phyloP scores from a whole-genome alignment of 73 alveolate genomes.

The Paramecium bursaria region DNA sequence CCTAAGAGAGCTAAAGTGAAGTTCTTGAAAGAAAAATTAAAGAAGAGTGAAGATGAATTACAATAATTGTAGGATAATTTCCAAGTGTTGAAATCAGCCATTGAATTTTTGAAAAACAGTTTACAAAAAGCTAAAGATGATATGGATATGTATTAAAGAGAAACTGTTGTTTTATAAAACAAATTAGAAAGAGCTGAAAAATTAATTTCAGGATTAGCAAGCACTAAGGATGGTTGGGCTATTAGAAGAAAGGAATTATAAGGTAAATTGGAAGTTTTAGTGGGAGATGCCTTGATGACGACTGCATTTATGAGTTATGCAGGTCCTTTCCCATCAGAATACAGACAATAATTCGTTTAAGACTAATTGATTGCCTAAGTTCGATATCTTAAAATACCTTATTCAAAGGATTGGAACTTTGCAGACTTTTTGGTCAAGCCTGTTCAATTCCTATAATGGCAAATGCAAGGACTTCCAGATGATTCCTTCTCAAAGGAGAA shows the following conservation, averaged over 20 bases:
- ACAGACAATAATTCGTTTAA: conserved; percentile 83
- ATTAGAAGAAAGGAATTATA: conserved; percentile 73
- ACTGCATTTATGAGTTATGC: conserved; percentile 99
- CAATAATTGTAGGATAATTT: conserved; percentile 77
- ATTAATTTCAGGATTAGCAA: conserved; percentile 98
- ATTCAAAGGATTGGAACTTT: conserved; percentile 85
- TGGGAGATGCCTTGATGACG: conserved; percentile 98
- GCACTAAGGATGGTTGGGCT: conserved; percentile 99
- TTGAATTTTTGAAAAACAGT: conserved; percentile 64
- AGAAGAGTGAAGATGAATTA: conserved; percentile 77
- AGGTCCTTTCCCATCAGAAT: conserved; percentile 99
- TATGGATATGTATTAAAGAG: conserved; percentile 86
- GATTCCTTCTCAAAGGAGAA: conserved; percentile 96
- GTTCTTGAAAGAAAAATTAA: conserved; percentile 79
- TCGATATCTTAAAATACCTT: conserved; percentile 79
- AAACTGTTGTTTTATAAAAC: conserved; percentile 88
- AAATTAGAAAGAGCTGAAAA: conserved; percentile 98
- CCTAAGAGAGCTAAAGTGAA: conserved; percentile 92
- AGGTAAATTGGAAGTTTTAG: conserved; percentile 91
- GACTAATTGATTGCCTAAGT: conserved; percentile 64
- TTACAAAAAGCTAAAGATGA: conserved; percentile 87
- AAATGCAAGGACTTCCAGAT: conserved; percentile 92
- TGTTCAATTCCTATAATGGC: conserved; percentile 94
- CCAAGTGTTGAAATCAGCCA: conserved; percentile 71
- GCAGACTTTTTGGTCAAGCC: conserved; percentile 92